Conservation (phyloP, 495 filamentous ascomycete species). For the Echria macrotheca region DNA sequence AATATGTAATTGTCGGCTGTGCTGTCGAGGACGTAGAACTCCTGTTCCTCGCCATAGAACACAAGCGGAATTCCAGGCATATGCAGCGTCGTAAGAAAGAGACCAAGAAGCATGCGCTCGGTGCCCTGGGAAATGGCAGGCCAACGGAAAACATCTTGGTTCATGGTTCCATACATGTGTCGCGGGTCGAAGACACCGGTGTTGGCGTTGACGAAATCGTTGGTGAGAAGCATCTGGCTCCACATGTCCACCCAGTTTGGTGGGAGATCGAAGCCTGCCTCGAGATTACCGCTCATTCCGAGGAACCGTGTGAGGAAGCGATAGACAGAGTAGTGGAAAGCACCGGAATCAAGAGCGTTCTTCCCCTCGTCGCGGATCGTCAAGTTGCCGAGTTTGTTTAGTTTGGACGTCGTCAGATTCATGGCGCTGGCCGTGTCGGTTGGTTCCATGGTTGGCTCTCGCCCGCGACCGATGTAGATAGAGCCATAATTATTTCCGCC, state of each 20-base stretch:
- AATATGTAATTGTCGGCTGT: conserved; percentile 66
- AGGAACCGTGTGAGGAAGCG: conserved; percentile 61
- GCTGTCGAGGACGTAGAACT: conserved; percentile 61
- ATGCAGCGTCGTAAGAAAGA: conserved; percentile 60
- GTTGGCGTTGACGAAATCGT: conserved; percentile 63
- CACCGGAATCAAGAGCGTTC: conserved; percentile 56
- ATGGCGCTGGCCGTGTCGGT: conserved; percentile 1
- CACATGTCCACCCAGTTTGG: conserved; percentile 58
- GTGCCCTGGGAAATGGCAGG: conserved; percentile 59
- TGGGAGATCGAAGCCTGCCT: conserved; percentile 54
- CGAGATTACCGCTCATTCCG: conserved; percentile 54
- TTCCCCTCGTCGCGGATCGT: conserved; percentile 51
- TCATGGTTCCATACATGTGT: conserved; percentile 56
- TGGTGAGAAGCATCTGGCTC: conserved; percentile 56
- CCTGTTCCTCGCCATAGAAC: conserved; percentile 68
- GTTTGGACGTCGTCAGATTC: conserved; percentile 2
- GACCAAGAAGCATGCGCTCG: conserved; percentile 55
- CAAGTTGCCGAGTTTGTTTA: conserved; percentile 34
- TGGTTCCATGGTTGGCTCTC: conserved; percentile 9
- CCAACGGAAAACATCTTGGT: conserved; percentile 50
- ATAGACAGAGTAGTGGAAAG: conserved; percentile 67
- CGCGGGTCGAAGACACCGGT: conserved; percentile 65
- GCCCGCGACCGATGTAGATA: conserved; percentile 61
- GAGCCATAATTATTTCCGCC: conserved; percentile 58
- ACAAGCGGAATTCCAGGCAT: conserved; percentile 63